phyloP scores from a whole-genome alignment of 1,139 yeast species.

The Hanseniaspora sp. region DNA sequence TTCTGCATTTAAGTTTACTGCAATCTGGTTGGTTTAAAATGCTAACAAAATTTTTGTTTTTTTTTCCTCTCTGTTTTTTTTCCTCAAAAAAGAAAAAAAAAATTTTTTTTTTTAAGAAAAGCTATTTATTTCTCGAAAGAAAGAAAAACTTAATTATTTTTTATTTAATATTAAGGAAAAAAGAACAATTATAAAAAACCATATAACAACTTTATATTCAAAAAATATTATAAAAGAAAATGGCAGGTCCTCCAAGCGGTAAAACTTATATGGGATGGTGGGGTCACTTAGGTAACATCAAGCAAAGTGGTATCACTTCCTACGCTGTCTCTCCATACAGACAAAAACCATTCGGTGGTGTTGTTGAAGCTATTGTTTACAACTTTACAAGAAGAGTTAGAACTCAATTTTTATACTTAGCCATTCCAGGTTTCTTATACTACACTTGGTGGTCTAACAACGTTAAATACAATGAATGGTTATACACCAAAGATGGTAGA shows the following conservation, averaged over 20 bases:
- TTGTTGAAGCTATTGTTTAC: conserved; percentile 74
- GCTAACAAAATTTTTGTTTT: neutral
- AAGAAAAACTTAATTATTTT: neutral
- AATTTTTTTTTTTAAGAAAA: neutral
- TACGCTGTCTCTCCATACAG: conserved; percentile 92
- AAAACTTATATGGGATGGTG: conserved; percentile 94
- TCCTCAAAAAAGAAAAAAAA: neutral
- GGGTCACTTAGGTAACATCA: conserved; percentile 78
- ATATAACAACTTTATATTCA: neutral
- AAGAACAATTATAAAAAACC: neutral
- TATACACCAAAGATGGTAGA: conserved; percentile 96
- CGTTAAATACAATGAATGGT: conserved; percentile 82
- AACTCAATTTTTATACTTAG: conserved; percentile 69
- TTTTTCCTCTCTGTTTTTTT: neutral
- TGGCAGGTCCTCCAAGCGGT: conserved; percentile 56
- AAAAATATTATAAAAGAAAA: conserved; percentile 15
- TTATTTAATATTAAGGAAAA: no score
- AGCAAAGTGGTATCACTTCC: conserved; percentile 73
- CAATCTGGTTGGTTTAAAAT: neutral
- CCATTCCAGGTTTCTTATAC: conserved; percentile 66
- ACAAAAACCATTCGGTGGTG: conserved; percentile 83
- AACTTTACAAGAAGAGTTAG: conserved; percentile 91
- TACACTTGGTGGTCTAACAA: conserved; percentile 84
- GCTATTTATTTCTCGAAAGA: neutral
- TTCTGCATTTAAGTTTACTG: neutral